Conservation (phyloP, 2,329 filamentous ascomycete species). For the Torrubiella hemipterigena region DNA sequence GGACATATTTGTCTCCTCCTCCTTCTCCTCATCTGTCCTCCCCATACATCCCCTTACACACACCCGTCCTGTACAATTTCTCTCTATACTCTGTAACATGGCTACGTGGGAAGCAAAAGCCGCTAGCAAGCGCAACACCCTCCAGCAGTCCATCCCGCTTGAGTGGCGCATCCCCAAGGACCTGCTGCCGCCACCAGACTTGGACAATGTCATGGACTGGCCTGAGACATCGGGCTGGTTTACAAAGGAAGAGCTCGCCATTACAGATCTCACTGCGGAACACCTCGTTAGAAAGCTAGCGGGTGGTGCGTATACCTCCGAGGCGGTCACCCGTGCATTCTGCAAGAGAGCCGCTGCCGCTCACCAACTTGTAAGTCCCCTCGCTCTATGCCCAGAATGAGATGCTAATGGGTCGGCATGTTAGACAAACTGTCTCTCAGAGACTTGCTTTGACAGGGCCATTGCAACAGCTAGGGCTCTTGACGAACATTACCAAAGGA, state of each 20-base stretch:
- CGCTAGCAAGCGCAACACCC: conserved; percentile 28
- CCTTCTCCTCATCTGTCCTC: too few species aligned
- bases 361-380: conserved; percentile 42
- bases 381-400: conserved; percentile 32
- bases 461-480: conserved; percentile 31
- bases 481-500: conserved; percentile 36
- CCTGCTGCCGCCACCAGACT: conserved; percentile 38
- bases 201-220: conserved; percentile 44
- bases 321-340: conserved; percentile 34
- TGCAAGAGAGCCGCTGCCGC: conserved; percentile 42
- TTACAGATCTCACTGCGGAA: conserved; percentile 32
- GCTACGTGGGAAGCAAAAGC: conserved; percentile 27
- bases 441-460: conserved; percentile 42
- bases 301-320: conserved; percentile 21
- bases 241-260: conserved; percentile 30
- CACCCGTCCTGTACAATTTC: too few species aligned
- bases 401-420: conserved; percentile 25
- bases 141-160: conserved; percentile 37
- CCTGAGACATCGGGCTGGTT: conserved; percentile 49
- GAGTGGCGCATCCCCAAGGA: conserved; percentile 44
- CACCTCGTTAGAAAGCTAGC: conserved; percentile 26
- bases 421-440: conserved; percentile 36
- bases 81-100: too few species aligned
- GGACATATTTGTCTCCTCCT: too few species aligned
- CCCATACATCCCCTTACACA: too few species aligned